Evolutionary conservation across 495 filamentous ascomycete species (phyloP), one percentile per base, ranked within the genome.

Genomic region (Aspergillus taichungensis): DNA sequence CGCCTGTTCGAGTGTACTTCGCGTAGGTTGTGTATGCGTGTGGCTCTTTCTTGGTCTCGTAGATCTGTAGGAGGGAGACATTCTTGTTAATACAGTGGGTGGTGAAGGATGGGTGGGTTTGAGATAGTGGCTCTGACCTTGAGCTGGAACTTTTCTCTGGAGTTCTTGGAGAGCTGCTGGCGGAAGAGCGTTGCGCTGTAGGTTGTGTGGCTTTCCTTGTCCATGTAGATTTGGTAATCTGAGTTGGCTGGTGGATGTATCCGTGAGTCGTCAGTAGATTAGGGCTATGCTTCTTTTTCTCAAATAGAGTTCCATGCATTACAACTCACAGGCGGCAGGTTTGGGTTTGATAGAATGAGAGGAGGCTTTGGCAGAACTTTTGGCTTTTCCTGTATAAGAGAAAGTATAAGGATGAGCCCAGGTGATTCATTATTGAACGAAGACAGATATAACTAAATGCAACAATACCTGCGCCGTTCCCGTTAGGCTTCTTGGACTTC

Each of bases 1-100:
- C 51, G 0, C 69, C 66, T 3, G 54, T 46, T 0, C 63, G 55
- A 13, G 52, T 63, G 42, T 66, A 72, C 38, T 61, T 69, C 37
- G 54, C 49, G 29, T 60, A 62, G 3, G 61, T 52, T 7, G 66
- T 57, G 55, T 80, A 83, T 11, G 55, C 61, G 42, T 64, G 59
- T 2, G 76, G 76, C 5, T 54, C 35, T 6, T 63, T 49, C 47
- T 71, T 60, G 0, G 72, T 66, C 52, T 79, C 70, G 52, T 70
- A 82, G 45, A 82, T 59, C 78, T 80, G 46, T 2, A 43, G 13
- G 8, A 24, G 2, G 11, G 28, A 13, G 12, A 44, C 11, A 7
- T 32, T 24, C 3, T 50, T 35, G 37, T 47, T 9, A 45, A 43
- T 51, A 24, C 29, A 14, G 7, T 29, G n/a, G 5, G 8, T 34